Percentiles rank a stretch among this genome's conserved stretches.
phyloP scores from a whole-genome alignment of 441 rosid genomes.

The Pelargonium myrrhifolium region DNA sequence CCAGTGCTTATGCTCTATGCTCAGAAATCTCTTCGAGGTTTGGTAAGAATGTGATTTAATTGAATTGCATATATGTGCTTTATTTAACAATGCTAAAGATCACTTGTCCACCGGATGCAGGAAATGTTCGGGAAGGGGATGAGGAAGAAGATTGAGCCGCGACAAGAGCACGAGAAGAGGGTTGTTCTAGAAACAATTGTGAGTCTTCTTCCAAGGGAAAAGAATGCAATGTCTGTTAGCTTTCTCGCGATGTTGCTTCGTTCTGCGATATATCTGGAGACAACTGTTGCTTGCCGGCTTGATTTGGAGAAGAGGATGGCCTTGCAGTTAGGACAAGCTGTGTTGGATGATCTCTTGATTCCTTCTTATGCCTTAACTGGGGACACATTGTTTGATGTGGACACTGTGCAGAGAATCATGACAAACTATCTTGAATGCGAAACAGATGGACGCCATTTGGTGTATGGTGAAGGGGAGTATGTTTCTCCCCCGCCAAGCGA shows the following conservation, averaged over 20 bases:
- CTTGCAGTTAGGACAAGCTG: conserved; percentile 51
- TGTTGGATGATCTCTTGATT: conserved; percentile 55
- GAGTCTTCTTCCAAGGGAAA: conserved; percentile 61
- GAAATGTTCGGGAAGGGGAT: conserved; percentile 68
- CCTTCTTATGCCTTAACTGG: conserved; percentile 54
- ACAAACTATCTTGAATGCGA: conserved; percentile 43
- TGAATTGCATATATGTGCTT: conserved; percentile 7
- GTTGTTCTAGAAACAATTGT: conserved; percentile 61
- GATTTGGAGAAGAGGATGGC: conserved; percentile 71
- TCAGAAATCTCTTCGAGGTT: conserved; percentile 82
- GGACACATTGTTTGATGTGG: conserved; percentile 55
- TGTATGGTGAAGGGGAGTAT: conserved; percentile 24
- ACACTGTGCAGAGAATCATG: conserved; percentile 52
- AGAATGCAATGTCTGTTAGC: conserved; percentile 57
- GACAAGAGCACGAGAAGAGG: conserved; percentile 76
- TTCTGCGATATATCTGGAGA: conserved; percentile 54
- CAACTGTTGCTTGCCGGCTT: conserved; percentile 83
- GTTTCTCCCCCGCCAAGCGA: conserved; percentile 36
- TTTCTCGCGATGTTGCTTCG: conserved; percentile 63
- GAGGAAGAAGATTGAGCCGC: conserved; percentile 64
- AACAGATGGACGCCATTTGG: conserved; percentile 39
- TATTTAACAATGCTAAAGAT: not conserved
- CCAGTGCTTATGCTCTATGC: conserved; percentile 87
- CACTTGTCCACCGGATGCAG: conserved; percentile 31
- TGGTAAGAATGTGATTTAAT: conserved; percentile 85